Evolutionary conservation across 108 stramenopile species (phyloP).

Genomic region (Halocafeteria seosinensis): DNA sequence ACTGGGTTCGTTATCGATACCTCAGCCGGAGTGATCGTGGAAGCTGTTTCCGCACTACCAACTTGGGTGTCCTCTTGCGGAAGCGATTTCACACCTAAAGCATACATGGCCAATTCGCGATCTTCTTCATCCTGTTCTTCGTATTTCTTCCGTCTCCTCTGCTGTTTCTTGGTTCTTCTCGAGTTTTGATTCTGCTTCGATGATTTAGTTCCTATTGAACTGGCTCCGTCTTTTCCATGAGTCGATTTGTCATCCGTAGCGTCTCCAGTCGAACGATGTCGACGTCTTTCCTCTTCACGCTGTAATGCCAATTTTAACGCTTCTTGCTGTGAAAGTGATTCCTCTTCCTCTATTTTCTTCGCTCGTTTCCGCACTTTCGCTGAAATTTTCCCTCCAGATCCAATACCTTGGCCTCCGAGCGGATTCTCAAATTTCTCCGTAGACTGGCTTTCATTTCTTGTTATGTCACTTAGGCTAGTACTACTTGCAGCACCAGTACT

Average conservation of each 20-base stretch:
- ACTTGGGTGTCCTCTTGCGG: neutral
- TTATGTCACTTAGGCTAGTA: neutral
- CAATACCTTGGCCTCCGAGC: neutral
- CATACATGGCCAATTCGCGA: constrained; percentile 63
- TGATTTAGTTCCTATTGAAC: neutral
- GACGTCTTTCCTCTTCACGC: neutral
- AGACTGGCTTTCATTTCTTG: neutral
- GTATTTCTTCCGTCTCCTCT: constrained; percentile 51
- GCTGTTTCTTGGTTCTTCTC: constrained; percentile 16
- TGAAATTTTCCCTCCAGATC: constrained; percentile 2
- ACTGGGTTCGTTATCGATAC: neutral
- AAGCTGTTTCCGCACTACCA: neutral
- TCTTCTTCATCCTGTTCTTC: constrained; percentile 92
- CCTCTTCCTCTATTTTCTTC: neutral
- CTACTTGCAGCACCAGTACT: neutral
- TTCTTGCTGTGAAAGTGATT: neutral
- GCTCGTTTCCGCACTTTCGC: neutral
- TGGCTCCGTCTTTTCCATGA: neutral
- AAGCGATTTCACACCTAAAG: constrained; percentile 6
- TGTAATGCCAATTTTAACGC: constrained; percentile 9
- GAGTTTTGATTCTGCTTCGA: no score
- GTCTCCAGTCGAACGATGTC: neutral
- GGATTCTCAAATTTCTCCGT: neutral
- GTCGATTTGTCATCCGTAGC: neutral
- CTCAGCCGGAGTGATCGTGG: neutral